phyloP scores from a whole-genome alignment of 164 flowering plant species.

The Houttuynia cordata region DNA sequence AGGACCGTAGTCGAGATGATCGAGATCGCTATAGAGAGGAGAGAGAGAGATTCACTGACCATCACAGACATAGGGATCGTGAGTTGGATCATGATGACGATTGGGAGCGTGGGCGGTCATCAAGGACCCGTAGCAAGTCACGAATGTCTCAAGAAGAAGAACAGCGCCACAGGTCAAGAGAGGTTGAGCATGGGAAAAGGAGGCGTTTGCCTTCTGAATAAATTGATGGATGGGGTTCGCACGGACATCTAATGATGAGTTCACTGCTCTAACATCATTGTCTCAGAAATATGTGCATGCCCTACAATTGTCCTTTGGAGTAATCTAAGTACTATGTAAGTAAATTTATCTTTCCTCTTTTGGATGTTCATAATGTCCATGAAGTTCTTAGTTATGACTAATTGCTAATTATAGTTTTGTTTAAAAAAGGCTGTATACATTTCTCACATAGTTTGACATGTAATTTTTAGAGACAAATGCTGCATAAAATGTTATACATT shows the following conservation, averaged over 20 bases:
- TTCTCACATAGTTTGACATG: too few species aligned
- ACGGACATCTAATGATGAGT: too few species aligned
- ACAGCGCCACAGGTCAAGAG: slow-evolving; percentile 59
- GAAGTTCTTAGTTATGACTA: too few species aligned
- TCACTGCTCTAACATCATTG: not conserved
- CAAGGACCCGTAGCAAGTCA: slow-evolving; percentile 60
- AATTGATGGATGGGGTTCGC: too few species aligned
- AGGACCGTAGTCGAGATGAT: slow-evolving; percentile 22
- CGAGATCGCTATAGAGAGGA: slow-evolving; percentile 36
- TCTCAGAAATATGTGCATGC: not conserved
- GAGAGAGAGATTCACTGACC: slow-evolving; percentile 50
- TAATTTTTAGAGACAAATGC: too few species aligned
- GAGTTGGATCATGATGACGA: slow-evolving; percentile 59
- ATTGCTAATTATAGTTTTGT: too few species aligned
- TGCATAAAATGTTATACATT: too few species aligned
- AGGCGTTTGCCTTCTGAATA: slow-evolving; percentile 9
- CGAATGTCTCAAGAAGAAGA: slow-evolving; percentile 58
- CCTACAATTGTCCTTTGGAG: not conserved
- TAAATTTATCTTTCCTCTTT: not conserved
- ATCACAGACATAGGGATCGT: slow-evolving; percentile 51
- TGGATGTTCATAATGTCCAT: not conserved
- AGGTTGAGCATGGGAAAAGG: slow-evolving; percentile 73
- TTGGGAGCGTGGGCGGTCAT: slow-evolving; percentile 67
- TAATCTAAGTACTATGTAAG: not conserved
- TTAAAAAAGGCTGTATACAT: too few species aligned